Evolutionary conservation across 371 early-diverging fungal genomes (phyloP).

Genomic region (Mucor irregularis): DNA sequence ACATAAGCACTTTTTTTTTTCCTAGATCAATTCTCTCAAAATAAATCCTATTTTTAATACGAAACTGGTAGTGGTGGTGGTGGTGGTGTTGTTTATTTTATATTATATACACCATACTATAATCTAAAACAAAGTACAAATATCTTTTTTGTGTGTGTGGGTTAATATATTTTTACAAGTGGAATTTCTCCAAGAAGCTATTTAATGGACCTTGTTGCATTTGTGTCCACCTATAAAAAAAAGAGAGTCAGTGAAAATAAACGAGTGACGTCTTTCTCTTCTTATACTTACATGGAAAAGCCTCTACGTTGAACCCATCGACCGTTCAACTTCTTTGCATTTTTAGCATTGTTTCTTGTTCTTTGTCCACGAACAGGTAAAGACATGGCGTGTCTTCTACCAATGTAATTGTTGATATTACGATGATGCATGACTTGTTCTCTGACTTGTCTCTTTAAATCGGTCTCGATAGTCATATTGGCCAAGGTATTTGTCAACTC

Average conservation of each 20-base stretch:
- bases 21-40: too few relatives aligned
- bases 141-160: too few relatives aligned
- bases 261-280: background rate
- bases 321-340: slow-evolving; percentile 85
- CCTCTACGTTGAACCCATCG: slow-evolving; percentile 56
- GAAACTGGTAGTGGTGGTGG: slow-evolving; percentile 1
- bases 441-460: slow-evolving; percentile 77
- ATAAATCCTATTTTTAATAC: too few relatives aligned
- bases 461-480: slow-evolving; percentile 89
- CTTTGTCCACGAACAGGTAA: slow-evolving; percentile 91
- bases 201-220: slow-evolving; percentile 34
- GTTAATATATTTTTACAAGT: slow-evolving; percentile 21
- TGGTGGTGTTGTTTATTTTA: too few relatives aligned
- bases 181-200: slow-evolving; percentile 31
- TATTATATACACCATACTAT: too few relatives aligned
- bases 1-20: too few relatives aligned
- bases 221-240: slow-evolving; percentile 19
- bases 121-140: too few relatives aligned
- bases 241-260: background rate
- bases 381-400: slow-evolving; percentile 84
- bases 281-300: slow-evolving; percentile 26
- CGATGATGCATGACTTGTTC: slow-evolving; percentile 83
- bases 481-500: slow-evolving; percentile 82
- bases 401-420: slow-evolving; percentile 81
- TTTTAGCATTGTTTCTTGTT: slow-evolving; percentile 86